phyloP scores from a whole-genome alignment of 1,139 yeast genomes.

The Fermentozyma sake region DNA sequence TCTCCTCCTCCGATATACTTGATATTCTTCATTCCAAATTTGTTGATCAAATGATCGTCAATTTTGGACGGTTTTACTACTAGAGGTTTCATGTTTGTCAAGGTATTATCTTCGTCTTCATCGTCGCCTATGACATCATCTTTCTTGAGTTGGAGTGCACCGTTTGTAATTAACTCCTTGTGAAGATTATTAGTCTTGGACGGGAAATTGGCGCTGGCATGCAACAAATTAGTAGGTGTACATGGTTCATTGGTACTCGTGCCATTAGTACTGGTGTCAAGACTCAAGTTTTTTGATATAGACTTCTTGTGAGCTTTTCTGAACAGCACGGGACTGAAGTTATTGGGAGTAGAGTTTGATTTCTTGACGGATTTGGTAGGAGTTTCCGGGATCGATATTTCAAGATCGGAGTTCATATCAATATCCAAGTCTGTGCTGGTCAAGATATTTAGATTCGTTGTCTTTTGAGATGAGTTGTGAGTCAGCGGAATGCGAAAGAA shows the following conservation, averaged over 20 bases:
- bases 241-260: no score
- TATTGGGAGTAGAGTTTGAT: conserved; percentile 29
- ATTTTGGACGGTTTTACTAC: conserved; percentile 16
- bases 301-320: conserved; percentile 5
- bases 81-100: conserved; percentile 6
- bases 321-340: conserved; percentile 25
- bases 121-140: conserved; percentile 1
- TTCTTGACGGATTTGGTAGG: conserved; percentile 39
- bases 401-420: conserved; percentile 17
- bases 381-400: conserved; percentile 33
- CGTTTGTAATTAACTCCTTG: conserved; percentile 9
- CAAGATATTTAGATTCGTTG: conserved; percentile 7
- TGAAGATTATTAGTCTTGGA: conserved; percentile 9
- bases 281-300: no score
- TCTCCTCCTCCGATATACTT: conserved; percentile 78
- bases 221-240: conserved; percentile 23
- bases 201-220: conserved; percentile 8
- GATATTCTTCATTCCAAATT: conserved; percentile 64
- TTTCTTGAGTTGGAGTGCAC: conserved; percentile 2
- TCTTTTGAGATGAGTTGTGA: conserved; percentile 12
- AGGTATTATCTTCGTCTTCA: conserved; percentile 8
- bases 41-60: conserved; percentile 59
- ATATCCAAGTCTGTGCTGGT: conserved; percentile 21
- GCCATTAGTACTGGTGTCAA: no score
- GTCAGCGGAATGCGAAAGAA: conserved; percentile 29